Base-by-base conservation (phyloP, 371 early-diverging fungal species). In the Mucor saturninus region DNA sequence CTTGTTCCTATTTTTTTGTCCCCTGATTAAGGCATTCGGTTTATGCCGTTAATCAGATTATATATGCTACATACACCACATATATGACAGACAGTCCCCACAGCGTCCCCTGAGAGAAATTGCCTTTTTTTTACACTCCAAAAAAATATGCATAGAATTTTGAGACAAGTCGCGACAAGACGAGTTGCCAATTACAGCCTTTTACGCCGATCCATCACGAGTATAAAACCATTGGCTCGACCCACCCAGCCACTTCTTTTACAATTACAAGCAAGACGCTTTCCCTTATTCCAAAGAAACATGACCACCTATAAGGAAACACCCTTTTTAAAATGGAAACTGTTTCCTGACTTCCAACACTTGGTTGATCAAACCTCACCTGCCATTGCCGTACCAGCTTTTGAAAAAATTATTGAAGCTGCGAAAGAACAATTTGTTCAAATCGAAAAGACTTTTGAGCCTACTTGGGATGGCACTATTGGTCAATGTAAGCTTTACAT, bases 391-490 rank as follows among this genome's bases (percentile, higher is more conserved):
- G 74, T 88, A 8, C 86, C 86, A 8, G 77, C 79, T 8, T 77
- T 86, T 56, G 67, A 83, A 48, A 73, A 76, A 32, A 53, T 86
- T 14, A 68, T 85, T 42, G 65, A 68, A 28, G 68, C 76, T 31
- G 68, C 84, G 2, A 77, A 79, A 51, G 68, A 71, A 10, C 70
- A 77, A 37, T 89, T 89, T 60, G 43, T 66, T 32, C 67, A 77
- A 35, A 67, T 85, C 9, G 86, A 86, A 40, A 73, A 72, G 28
- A 60, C 69, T 6, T 83, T 89, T 57, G 68, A 74, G n/a, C 87
- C 89, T 2, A 85, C 84, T 0, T 89, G 81, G 80, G 86, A 84
- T 38, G 85, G 87, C 15, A 81, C 87, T 1, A 81, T 88, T 72
- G 86, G 85, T 15, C 64, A 74, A 67, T 76, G 85, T 82, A 77